Evolutionary conservation across 495 filamentous ascomycete species (phyloP).

Genomic region (Corynascus novoguineensis): DNA sequence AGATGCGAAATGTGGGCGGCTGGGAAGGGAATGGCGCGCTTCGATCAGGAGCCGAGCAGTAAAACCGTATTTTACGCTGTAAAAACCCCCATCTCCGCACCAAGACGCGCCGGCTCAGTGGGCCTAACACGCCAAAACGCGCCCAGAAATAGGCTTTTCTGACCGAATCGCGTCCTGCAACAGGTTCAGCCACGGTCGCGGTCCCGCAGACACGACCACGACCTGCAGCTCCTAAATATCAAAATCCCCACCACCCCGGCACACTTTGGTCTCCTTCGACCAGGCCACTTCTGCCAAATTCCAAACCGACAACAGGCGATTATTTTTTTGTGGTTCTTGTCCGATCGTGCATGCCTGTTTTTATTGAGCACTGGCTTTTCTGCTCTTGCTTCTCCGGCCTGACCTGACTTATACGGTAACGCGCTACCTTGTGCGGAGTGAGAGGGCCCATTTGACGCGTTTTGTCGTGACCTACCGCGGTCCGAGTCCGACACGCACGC

Average conservation of each 20-base stretch:
- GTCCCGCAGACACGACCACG: slow-evolving; percentile 30
- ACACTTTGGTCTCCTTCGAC: slow-evolving; percentile 22
- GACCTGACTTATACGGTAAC: slow-evolving; percentile 17
- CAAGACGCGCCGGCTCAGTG: slow-evolving; percentile 10
- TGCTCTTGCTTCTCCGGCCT: background rate
- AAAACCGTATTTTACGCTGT: background rate
- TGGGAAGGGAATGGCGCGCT: too few species aligned
- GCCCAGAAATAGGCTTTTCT: slow-evolving; percentile 20
- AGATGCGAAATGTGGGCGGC: background rate
- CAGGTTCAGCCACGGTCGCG: slow-evolving; percentile 19
- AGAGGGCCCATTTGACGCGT: slow-evolving; percentile 25
- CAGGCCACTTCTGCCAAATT: slow-evolving; percentile 21
- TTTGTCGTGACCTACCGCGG: slow-evolving; percentile 18
- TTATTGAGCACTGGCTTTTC: background rate
- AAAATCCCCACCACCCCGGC: slow-evolving; percentile 28
- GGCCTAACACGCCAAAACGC: slow-evolving; percentile 22
- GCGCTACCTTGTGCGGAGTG: slow-evolving; percentile 10
- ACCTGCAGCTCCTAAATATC: slow-evolving; percentile 32
- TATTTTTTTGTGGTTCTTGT: background rate
- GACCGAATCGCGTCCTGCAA: slow-evolving; percentile 31
- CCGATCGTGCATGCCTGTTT: slow-evolving; percentile 6
- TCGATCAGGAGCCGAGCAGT: background rate
- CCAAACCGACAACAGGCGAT: background rate
- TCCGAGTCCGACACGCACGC: slow-evolving; percentile 2
- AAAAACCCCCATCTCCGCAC: background rate